Percentiles rank a stretch among this genome's conserved stretches.
Conservation (phyloP, 805 yeast species). For the Lipomyces spencermartinsiae region DNA sequence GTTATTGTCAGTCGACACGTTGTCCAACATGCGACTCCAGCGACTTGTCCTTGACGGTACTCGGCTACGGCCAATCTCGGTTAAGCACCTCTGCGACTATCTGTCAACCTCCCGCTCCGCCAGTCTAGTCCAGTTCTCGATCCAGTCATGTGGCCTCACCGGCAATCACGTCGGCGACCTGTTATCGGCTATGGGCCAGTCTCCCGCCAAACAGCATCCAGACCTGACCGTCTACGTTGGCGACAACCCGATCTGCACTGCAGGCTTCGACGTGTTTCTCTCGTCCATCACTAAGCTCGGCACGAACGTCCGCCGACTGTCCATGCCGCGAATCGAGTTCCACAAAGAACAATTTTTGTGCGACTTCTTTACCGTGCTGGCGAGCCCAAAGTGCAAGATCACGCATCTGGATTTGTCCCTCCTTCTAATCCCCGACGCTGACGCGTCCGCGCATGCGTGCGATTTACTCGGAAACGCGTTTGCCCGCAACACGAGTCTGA, state of each 20-base stretch:
- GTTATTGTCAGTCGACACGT: constrained; percentile 33
- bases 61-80: constrained; percentile 32
- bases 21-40: constrained; percentile 34
- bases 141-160: constrained; percentile 39
- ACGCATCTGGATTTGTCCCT: constrained; percentile 39
- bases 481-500: constrained; percentile 31
- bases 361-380: constrained; percentile 28
- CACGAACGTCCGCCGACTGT: constrained; percentile 24
- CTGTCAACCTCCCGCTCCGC: constrained; percentile 23
- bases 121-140: constrained; percentile 33
- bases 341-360: constrained; percentile 33
- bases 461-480: constrained; percentile 39
- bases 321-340: constrained; percentile 39
- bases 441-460: constrained; percentile 39
- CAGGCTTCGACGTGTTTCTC: constrained; percentile 31
- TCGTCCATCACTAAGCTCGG: constrained; percentile 16
- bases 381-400: constrained; percentile 27
- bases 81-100: constrained; percentile 30
- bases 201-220: constrained; percentile 22
- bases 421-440: constrained; percentile 40
- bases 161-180: constrained; percentile 35
- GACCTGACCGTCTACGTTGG: constrained; percentile 36
- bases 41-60: constrained; percentile 38
- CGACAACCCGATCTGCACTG: constrained; percentile 35
- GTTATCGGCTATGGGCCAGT: constrained; percentile 33